These are phyloP conservation scores for Agaricus sinodeliciosus DNA, from an alignment of 768 basidiomycete species.

Conservation along the genomic window DNA sequence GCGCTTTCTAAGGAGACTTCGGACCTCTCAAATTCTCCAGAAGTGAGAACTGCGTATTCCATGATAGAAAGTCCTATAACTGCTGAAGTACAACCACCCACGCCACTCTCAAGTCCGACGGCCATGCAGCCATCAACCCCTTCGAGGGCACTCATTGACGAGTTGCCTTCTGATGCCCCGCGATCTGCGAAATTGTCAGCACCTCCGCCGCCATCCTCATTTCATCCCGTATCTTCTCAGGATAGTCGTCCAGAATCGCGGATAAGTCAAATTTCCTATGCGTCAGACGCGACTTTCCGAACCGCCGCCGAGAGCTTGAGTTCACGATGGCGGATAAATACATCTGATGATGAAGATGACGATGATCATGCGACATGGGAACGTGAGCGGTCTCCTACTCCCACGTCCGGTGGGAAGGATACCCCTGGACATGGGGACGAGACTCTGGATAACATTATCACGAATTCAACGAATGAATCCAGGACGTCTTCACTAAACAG, in stretches of 20 bases:
- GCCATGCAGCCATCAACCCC: neutral
- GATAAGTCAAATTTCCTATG: constrained; percentile 8
- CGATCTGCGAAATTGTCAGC: neutral
- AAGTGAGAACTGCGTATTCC: too few species aligned
- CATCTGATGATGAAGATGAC: neutral
- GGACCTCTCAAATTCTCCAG: neutral
- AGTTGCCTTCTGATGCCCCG: neutral
- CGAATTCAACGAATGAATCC: neutral
- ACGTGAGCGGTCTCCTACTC: constrained; percentile 11
- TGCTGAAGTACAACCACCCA: neutral
- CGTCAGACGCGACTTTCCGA: constrained; percentile 8
- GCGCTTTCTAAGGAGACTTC: neutral
- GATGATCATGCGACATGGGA: neutral
- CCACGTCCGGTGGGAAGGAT: constrained; percentile 10
- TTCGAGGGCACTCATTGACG: neutral
- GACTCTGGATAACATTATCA: too few species aligned
- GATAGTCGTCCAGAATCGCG: constrained; percentile 7
- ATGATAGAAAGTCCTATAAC: neutral
- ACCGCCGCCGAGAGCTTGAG: constrained; percentile 13
- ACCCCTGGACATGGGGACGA: constrained; percentile 12
- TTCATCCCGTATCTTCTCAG: neutral
- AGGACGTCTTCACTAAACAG: too few species aligned
- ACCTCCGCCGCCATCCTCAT: constrained; percentile 1
- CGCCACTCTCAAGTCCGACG: neutral
- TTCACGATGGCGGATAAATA: neutral